phyloP scores from a whole-genome alignment of 768 basidiomycete genomes.

The Rhizopogon salebrosus region DNA sequence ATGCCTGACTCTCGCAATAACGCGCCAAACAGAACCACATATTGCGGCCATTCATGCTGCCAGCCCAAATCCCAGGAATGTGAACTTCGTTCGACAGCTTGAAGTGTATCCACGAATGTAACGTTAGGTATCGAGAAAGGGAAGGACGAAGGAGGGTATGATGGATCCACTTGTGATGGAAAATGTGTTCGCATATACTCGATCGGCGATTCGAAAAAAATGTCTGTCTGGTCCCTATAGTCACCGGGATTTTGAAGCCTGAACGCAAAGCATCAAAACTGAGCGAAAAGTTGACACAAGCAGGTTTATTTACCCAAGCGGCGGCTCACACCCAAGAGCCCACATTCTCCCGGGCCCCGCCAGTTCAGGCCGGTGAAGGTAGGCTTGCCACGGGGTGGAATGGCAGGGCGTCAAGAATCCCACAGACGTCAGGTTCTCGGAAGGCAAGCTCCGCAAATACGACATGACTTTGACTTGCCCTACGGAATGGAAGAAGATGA shows the following conservation, averaged over 20 bases:
- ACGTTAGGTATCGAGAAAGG: constrained; percentile 48
- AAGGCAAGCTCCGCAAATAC: constrained; percentile 54
- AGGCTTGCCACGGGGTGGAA: constrained; percentile 88
- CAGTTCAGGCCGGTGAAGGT: constrained; percentile 70
- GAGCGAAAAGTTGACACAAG: neutral
- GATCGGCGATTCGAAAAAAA: constrained; percentile 73
- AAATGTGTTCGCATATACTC: constrained; percentile 65
- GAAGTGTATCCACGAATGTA: constrained; percentile 17
- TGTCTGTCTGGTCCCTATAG: constrained; percentile 77
- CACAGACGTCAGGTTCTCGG: constrained; percentile 48
- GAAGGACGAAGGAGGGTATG: constrained; percentile 60
- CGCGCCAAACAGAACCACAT: constrained; percentile 81
- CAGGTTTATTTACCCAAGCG: constrained; percentile 57
- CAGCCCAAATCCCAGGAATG: constrained; percentile 35
- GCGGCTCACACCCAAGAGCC: constrained; percentile 92
- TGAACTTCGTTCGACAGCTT: constrained; percentile 22
- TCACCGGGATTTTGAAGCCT: constrained; percentile 40
- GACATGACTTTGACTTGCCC: constrained; percentile 76
- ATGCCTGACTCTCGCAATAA: constrained; percentile 55
- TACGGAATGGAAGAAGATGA: constrained; percentile 68
- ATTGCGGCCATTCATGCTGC: constrained; percentile 75
- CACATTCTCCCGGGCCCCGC: constrained; percentile 55
- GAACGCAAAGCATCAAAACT: constrained; percentile 14
- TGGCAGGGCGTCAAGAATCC: constrained; percentile 96
- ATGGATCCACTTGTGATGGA: constrained; percentile 52